Conservation (phyloP, 306 rosid species). For the Lagenaria siceraria region DNA sequence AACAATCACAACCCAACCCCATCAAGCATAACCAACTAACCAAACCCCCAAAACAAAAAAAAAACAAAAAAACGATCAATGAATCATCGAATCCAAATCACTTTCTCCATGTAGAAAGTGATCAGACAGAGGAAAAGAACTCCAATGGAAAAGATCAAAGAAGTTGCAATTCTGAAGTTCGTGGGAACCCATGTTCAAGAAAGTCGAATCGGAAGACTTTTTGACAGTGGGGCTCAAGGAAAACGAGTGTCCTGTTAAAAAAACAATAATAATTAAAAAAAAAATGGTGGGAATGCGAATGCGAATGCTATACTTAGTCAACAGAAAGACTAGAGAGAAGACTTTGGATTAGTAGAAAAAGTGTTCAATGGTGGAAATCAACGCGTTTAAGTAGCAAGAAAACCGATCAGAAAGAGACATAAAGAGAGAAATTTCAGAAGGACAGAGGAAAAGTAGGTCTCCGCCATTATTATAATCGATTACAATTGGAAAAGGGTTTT, state of each 20-base stretch:
- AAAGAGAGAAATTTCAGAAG: neutral
- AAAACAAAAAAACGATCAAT: neutral
- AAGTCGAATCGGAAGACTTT: neutral
- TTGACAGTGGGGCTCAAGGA: neutral
- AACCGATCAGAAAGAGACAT: neutral
- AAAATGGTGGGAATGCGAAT: neutral
- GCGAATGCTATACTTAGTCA: neutral
- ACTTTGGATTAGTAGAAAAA: neutral
- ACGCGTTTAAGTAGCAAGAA: neutral
- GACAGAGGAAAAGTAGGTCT: neutral
- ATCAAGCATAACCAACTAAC: neutral
- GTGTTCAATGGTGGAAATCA: neutral
- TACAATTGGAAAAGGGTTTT: neutral
- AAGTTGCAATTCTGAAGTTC: neutral
- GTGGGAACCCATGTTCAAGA: neutral
- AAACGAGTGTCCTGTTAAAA: neutral
- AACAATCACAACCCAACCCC: neutral
- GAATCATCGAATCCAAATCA: neutral
- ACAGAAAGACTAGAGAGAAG: neutral
- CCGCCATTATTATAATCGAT: neutral
- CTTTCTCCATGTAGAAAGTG: neutral
- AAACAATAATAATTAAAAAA: neutral
- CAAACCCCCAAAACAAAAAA: neutral
- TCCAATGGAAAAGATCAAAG: neutral
- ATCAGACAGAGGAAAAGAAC: no score